Conservation (phyloP, 495 filamentous ascomycete species). For the Penicillium salamii region DNA sequence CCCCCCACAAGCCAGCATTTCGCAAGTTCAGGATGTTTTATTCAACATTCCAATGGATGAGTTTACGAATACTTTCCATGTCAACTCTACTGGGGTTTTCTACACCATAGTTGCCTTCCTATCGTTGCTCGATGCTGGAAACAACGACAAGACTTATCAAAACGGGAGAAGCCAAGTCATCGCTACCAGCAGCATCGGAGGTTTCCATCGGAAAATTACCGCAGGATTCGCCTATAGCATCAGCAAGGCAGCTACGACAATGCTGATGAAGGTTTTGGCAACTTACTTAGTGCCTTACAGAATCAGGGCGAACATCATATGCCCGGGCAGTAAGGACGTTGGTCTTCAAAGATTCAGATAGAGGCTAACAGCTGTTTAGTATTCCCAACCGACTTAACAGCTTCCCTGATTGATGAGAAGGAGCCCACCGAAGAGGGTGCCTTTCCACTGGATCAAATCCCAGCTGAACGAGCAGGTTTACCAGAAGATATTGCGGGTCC, state of each 20-base stretch:
- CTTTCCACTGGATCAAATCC: conserved; percentile 39
- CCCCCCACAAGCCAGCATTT: conserved; percentile 11
- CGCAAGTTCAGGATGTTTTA: conserved; percentile 15
- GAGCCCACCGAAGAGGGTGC: conserved; percentile 28
- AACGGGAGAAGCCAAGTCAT: conserved; percentile 11
- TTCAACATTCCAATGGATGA: conserved; percentile 47
- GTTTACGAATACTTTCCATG: conserved; percentile 36
- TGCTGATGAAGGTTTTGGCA: no score
- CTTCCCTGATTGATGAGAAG: conserved; percentile 2
- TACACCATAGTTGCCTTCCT: conserved; percentile 44
- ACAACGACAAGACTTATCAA: conserved; percentile 15
- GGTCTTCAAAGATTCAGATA: no score
- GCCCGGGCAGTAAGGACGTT: no score
- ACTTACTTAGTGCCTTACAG: no score
- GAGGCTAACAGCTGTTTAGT: no score
- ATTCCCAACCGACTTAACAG: background rate
- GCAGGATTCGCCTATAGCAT: no score
- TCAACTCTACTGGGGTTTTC: conserved; percentile 35
- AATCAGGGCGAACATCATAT: no score
- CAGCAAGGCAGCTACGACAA: no score
- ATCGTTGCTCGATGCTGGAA: conserved; percentile 42
- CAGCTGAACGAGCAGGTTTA: conserved; percentile 45
- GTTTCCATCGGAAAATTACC: conserved; percentile 27
- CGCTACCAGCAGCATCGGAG: conserved; percentile 31
- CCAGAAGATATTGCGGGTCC: conserved; percentile 62